Percentiles rank a stretch among this genome's conserved stretches.
These are phyloP conservation scores for Carpinus fangiana DNA, from an alignment of 306 rosid genomes.

Conservation along the genomic window DNA sequence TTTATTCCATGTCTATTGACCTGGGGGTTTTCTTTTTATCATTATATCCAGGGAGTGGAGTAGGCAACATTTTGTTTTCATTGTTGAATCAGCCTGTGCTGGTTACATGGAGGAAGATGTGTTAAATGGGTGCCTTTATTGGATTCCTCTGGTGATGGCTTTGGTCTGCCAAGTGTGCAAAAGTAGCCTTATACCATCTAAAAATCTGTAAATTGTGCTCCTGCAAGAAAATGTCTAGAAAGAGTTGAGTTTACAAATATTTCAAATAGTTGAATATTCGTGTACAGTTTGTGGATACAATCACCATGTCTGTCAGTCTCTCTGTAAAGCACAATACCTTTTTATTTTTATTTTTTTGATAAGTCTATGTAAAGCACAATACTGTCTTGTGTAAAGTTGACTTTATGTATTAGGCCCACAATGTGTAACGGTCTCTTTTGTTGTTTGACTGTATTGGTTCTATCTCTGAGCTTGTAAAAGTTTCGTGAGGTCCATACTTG, in stretches of 20 bases:
- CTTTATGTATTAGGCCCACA: constrained; percentile 26
- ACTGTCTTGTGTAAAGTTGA: constrained; percentile 11
- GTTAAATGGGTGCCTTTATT: constrained; percentile 33
- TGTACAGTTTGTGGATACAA: not conserved
- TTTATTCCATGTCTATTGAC: constrained; percentile 25
- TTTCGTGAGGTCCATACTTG: constrained; percentile 6
- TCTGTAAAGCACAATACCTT: constrained; percentile 6
- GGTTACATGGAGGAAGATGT: constrained; percentile 37
- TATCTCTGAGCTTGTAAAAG: constrained; percentile 23
- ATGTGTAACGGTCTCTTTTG: constrained; percentile 25
- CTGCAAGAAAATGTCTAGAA: constrained; percentile 25
- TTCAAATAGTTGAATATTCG: constrained; percentile 3
- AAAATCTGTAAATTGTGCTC: constrained; percentile 18
- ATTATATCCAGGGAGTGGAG: constrained; percentile 45
- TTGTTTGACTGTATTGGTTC: constrained; percentile 16
- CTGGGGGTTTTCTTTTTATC: constrained; percentile 32
- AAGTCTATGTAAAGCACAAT: constrained; percentile 17
- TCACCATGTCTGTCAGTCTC: not conserved
- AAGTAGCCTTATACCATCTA: constrained; percentile 16
- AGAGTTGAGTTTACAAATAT: not conserved
- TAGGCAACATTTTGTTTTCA: constrained; percentile 40
- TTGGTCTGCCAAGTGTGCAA: constrained; percentile 28
- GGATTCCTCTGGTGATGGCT: constrained; percentile 29
- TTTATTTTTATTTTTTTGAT: too few species aligned
- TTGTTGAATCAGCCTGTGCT: constrained; percentile 42